phyloP scores from a whole-genome alignment of 2,329 filamentous ascomycete genomes.

The Clonostachys byssicola region DNA sequence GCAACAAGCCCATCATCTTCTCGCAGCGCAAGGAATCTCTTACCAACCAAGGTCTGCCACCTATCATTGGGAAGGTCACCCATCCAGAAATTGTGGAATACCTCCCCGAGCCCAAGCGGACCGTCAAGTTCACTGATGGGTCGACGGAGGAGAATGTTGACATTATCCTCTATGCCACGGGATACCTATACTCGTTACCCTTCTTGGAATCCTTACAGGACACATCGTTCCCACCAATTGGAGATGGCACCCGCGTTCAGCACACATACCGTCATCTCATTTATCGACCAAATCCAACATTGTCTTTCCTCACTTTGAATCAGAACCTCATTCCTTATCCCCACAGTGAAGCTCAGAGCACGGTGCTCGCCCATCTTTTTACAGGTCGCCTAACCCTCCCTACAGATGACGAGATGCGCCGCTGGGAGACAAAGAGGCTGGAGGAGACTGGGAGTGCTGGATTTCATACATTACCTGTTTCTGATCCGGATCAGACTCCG shows the following conservation, averaged over 20 bases:
- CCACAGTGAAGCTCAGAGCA: constrained; percentile 72
- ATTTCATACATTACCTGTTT: too few relatives aligned
- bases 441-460: too few relatives aligned
- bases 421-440: constrained; percentile 64
- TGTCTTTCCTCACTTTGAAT: constrained; percentile 72
- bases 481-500: too few relatives aligned
- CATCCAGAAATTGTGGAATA: constrained; percentile 50
- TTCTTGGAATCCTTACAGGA: constrained; percentile 51
- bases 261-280: constrained; percentile 79
- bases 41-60: too few relatives aligned
- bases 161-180: constrained; percentile 79
- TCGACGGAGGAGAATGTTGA: constrained; percentile 67
- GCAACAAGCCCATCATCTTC: constrained; percentile 57
- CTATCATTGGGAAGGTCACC: constrained; percentile 35
- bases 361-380: constrained; percentile 74
- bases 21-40: constrained; percentile 53
- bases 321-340: constrained; percentile 89
- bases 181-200: constrained; percentile 81
- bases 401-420: constrained; percentile 55
- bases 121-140: constrained; percentile 64
- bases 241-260: constrained; percentile 64
- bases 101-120: constrained; percentile 48
- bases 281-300: constrained; percentile 68
- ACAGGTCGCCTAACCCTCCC: constrained; percentile 67
- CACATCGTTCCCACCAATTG: constrained; percentile 59